Base-by-base conservation (phyloP, 768 basidiomycete species). In the Boletus insuetus region DNA sequence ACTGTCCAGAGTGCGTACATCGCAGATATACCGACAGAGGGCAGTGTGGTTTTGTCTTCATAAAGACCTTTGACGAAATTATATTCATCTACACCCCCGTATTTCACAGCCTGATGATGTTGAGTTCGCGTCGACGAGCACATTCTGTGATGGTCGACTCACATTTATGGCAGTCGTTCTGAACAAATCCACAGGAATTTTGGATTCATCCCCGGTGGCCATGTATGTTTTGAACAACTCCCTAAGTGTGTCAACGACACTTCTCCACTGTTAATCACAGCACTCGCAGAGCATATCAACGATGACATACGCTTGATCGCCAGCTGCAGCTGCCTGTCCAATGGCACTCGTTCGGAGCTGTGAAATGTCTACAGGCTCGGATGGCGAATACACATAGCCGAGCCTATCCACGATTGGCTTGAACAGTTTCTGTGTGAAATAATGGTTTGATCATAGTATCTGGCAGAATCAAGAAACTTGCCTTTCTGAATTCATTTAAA, bases 181-280 rank as follows among this genome's bases (percentile, higher is more conserved):
- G 60, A 87, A 80, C 44, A 98, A 72, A 73, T 98, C 95, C 26
- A 84, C 80, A 8, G 92, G 91, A 60, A 98, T 91, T 50, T 71
- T 76, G 0, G 86, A 86, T 62, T 87, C 83, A 65, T 96, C 89
- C 9, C 83, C 82, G 14, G 84, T 89, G 55, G 82, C 78, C 62
- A 87, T 69, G 67, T 85, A 92, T 29, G 81, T 73, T 35, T 76
- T 73, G 76, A 97, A 98, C 52, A 91, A 85, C 24, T 73, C 72
- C 61, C 78, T 74, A 48, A 96, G 75, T 66, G 92, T 89, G 45
- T 80, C 75, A 59, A 96, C 70, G n/a, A 90, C 87, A 45, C 90
- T 94, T 58, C 9, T 19, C 48, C 14, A 3, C 53, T 26, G 39
- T 63, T 39, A 61, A 41, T 20, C 39, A 6, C 17, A 8, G 12